Evolutionary conservation across 345 rosid genomes (phyloP).

Genomic region (Pistacia vera): DNA sequence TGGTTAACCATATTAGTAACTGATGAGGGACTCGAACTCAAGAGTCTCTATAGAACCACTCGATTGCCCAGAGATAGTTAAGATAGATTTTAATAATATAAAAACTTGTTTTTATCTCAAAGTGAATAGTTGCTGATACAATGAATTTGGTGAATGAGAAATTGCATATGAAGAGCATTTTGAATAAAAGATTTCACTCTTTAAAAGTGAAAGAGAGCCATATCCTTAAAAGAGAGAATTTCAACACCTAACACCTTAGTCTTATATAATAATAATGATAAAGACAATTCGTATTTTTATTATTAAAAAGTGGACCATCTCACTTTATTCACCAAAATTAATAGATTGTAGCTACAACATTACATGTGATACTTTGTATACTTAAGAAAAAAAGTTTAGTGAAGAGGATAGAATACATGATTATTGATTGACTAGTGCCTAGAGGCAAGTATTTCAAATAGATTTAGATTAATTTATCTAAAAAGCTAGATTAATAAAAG

Average conservation of each 20-base stretch:
- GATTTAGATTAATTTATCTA: not conserved
- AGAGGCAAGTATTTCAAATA: not conserved
- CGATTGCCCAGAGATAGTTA: too few species aligned
- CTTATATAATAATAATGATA: not conserved
- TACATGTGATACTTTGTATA: not conserved
- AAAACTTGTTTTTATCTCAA: too few species aligned
- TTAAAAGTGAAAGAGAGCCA: not conserved
- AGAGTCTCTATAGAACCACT: too few species aligned
- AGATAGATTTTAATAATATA: too few species aligned
- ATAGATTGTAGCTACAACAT: not conserved
- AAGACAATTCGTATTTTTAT: conserved; percentile 1
- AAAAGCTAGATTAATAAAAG: not conserved
- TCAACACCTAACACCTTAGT: not conserved
- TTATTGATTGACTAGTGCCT: conserved; percentile 6
- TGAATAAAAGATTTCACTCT: not conserved
- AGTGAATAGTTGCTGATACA: too few species aligned
- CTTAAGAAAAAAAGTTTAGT: not conserved
- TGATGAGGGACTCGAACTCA: too few species aligned
- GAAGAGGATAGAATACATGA: not conserved
- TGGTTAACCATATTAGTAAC: too few species aligned
- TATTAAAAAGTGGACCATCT: conserved; percentile 1
- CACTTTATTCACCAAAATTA: not conserved
- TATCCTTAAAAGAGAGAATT: conserved; percentile 1
- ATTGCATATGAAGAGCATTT: not conserved
- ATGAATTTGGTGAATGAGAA: not conserved